Conservation (phyloP, 345 rosid species). For the Triadica sebifera region DNA sequence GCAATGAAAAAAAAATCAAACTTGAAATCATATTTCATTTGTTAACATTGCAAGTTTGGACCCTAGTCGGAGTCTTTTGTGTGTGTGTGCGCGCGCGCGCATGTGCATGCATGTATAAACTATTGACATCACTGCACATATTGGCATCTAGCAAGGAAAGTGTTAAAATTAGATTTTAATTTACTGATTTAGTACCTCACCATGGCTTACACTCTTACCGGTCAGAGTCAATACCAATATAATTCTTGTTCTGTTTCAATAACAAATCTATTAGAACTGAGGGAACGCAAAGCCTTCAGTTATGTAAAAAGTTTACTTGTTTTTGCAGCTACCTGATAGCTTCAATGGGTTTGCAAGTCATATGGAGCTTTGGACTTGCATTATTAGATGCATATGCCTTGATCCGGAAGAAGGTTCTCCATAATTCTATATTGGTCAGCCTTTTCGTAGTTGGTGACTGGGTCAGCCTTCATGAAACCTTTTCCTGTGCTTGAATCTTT, state of each 20-base stretch:
- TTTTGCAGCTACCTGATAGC: slow-evolving; percentile 74
- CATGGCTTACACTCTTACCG: neutral
- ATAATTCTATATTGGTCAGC: slow-evolving; percentile 52
- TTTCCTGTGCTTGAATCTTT: neutral
- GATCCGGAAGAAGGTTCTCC: slow-evolving; percentile 53
- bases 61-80: too few relatives aligned
- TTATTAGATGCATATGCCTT: slow-evolving; percentile 57
- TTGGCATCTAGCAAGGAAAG: neutral
- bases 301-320: neutral
- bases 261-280: neutral
- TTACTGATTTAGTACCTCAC: neutral
- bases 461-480: slow-evolving; percentile 41
- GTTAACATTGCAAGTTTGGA: too few relatives aligned
- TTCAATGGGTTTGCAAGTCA: slow-evolving; percentile 81
- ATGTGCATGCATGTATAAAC: too few relatives aligned
- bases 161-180: neutral
- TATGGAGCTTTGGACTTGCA: slow-evolving; percentile 86
- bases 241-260: neutral
- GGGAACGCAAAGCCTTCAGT: neutral
- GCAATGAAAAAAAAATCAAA: too few relatives aligned
- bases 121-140: too few relatives aligned
- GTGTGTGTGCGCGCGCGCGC: too few relatives aligned
- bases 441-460: slow-evolving; percentile 89
- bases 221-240: too few relatives aligned
- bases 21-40: too few relatives aligned